phyloP scores from a whole-genome alignment of 768 basidiomycete species.

The Trichaptum fuscoviolaceum region DNA sequence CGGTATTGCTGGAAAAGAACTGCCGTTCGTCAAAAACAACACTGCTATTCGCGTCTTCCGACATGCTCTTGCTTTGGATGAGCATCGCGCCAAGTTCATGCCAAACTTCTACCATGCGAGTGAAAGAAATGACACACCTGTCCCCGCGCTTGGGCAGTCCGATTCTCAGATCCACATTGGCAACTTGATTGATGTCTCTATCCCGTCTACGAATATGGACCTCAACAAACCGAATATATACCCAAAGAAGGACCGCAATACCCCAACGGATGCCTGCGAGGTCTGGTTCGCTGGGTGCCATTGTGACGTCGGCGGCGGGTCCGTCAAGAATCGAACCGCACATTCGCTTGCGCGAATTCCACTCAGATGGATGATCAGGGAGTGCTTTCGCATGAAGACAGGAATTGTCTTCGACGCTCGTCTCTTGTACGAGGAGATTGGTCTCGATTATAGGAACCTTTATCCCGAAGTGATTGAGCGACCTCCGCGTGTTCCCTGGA shows the following conservation, averaged over 20 bases:
- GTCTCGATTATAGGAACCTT: constrained; percentile 38
- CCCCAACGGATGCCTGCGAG: constrained; percentile 24
- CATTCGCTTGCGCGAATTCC: background rate
- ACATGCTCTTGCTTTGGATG: constrained; percentile 31
- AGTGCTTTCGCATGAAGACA: constrained; percentile 21
- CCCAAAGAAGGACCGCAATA: constrained; percentile 3
- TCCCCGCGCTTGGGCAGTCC: background rate
- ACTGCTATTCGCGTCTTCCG: constrained; percentile 23
- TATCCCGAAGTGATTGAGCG: constrained; percentile 5
- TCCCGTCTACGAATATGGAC: background rate
- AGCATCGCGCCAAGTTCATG: constrained; percentile 27
- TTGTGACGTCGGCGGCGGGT: constrained; percentile 23
- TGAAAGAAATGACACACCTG: constrained; percentile 23
- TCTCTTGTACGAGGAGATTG: constrained; percentile 24
- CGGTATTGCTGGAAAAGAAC: constrained; percentile 14
- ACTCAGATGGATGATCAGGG: constrained; percentile 32
- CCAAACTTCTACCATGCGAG: constrained; percentile 18
- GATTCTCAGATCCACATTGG: background rate
- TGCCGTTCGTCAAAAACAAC: constrained; percentile 19
- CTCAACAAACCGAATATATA: background rate
- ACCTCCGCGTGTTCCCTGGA: constrained; percentile 2
- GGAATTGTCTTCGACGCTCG: constrained; percentile 25
- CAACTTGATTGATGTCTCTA: constrained; percentile 5
- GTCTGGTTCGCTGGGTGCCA: constrained; percentile 33
- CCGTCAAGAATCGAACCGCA: no score